Evolutionary conservation across 768 basidiomycete genomes (phyloP), one percentile per base, ranked within the genome.

Genomic region (Strobilomyces echinocephalus): DNA sequence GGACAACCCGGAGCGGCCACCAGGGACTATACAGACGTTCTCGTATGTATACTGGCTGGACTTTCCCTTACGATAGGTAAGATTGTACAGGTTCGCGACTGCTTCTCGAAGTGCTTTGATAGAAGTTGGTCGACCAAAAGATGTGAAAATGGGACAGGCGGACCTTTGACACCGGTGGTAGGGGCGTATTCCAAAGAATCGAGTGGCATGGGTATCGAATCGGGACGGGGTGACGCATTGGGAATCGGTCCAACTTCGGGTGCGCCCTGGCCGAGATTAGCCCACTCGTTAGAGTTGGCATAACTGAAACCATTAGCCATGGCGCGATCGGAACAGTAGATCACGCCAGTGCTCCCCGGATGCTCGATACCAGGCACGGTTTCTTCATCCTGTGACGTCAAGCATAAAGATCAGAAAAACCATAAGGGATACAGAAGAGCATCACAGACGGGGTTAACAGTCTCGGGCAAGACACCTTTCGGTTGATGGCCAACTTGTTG

Each of bases 21-120:
- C 95, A 12, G 95, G 95, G 1, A 97, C 94, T 61, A 97, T 95
- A 63, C 90, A 93, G 12, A 91, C 87, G 63, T 97, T 97, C 71
- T 95, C 92, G 59, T 77, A 88, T 1, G 91, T 94, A 68, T 97
- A 97, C 60, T 95, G 79, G 59, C 88, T 91, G 8, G 69, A 54
- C 72, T 88, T 95, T 44, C 82, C 89, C 60, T 87, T 71, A 33
- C 95, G 82, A 68, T 95, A 95, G 2, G 87, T 88, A 46, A 79
- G 74, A 66, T 97, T 97, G 75, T 97, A 97, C 47, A 94, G 69
- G 56, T 88, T 74, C 11, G 95, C 95, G 30, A 97, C 94, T 2
- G 93, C 91, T 66, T 92, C 86, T 28, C 95, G 81, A 20, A 97
- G 82, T 14, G 74, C 88, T 89, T 61, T 33, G 38, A 46, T 24